Percentiles rank a stretch among this genome's conserved stretches.
phyloP scores from a whole-genome alignment of 345 rosid species.

The Eucalyptus curtisii region DNA sequence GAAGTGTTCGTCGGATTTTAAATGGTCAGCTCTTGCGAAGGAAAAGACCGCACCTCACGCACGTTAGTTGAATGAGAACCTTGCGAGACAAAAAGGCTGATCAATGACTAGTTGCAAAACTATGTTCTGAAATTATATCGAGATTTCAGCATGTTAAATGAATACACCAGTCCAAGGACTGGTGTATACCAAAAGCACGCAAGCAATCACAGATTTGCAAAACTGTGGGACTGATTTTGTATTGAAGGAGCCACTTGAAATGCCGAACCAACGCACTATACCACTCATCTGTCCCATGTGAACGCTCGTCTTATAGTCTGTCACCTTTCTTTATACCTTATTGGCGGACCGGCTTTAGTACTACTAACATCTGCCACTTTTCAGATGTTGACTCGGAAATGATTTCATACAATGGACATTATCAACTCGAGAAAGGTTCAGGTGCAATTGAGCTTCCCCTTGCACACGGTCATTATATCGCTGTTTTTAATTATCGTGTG shows the following conservation, averaged over 20 bases:
- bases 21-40: conserved; percentile 58
- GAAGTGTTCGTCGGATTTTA: conserved; percentile 73
- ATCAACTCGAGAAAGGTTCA: not conserved
- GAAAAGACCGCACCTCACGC: not conserved
- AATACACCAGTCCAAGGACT: conserved; percentile 82
- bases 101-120: not conserved
- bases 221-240: conserved; percentile 80
- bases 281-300: conserved; percentile 77
- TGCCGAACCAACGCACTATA: conserved; percentile 59
- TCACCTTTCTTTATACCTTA: not conserved
- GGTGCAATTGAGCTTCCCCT: not conserved
- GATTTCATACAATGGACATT: not conserved
- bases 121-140: not conserved
- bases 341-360: not conserved
- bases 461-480: not conserved
- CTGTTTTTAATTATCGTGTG: not conserved
- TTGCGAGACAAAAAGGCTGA: not conserved
- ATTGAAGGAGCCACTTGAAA: conserved; percentile 92
- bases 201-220: conserved; percentile 78
- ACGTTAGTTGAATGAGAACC: not conserved
- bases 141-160: not conserved
- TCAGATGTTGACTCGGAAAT: not conserved
- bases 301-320: not conserved
- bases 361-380: not conserved
- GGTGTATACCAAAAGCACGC: conserved; percentile 89